phyloP scores from a whole-genome alignment of 1,139 yeast genomes.

The Sugiyamaella xylanicola region DNA sequence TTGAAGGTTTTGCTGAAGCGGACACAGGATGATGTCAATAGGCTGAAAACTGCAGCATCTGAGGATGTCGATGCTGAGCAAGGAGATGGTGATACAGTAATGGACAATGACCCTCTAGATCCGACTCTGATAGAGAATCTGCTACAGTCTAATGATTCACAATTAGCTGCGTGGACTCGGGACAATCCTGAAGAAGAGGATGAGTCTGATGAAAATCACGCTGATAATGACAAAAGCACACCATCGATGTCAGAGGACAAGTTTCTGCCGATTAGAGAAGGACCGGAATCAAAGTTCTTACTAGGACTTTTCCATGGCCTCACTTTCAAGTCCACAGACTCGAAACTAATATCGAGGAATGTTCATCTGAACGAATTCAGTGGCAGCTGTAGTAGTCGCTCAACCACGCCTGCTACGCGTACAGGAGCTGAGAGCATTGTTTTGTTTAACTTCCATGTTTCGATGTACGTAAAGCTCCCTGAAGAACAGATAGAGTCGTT shows the following conservation, averaged over 20 bases:
- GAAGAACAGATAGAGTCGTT: constrained; percentile 27
- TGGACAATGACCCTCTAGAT: neutral
- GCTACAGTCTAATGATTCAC: constrained; percentile 8
- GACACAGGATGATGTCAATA: constrained; percentile 13
- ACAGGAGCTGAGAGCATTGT: constrained; percentile 5
- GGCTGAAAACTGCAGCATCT: neutral
- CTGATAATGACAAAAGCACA: neutral
- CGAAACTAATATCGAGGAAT: constrained; percentile 21
- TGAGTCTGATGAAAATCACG: neutral
- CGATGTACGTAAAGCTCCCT: constrained; percentile 24
- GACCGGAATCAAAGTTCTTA: constrained; percentile 15
- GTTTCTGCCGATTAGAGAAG: constrained; percentile 22
- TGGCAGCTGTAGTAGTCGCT: constrained; percentile 23
- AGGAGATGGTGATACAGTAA: neutral
- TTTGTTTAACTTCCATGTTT: constrained; percentile 27
- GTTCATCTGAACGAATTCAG: constrained; percentile 24
- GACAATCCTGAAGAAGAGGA: neutral
- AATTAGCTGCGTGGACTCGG: neutral
- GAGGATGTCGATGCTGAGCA: neutral
- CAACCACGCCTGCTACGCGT: neutral
- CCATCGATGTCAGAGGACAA: constrained; percentile 14
- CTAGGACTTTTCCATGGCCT: constrained; percentile 31
- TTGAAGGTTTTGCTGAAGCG: constrained; percentile 8
- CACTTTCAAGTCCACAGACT: constrained; percentile 20
- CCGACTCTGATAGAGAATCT: neutral